Base-by-base conservation (phyloP, 306 rosid genomes). In the Cotoneaster glaucophyllus region DNA sequence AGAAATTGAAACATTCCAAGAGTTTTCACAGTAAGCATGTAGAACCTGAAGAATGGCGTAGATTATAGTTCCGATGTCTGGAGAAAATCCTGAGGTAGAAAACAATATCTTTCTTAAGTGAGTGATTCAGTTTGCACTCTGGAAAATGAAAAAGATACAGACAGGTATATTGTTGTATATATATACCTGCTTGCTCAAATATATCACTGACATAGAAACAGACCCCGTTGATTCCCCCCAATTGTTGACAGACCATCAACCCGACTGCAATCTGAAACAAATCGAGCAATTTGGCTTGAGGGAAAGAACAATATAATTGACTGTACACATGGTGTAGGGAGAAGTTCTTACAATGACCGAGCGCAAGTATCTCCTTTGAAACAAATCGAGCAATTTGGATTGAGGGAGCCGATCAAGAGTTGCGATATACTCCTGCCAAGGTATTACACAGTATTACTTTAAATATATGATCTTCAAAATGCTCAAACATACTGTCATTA, bases 141-240 rank as follows among this genome's bases (percentile, higher is more conserved):
- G 52, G 29, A 70, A 41, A 45, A 61, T 71, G 65, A n/a, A 70
- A 13, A 9, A n/a, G 32, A 37, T 18, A 25, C 44, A 25, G 22
- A 8, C 1, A 22, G 3, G 13, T 17, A 3, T 56, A 26, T 28
- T 37, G 62, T 10, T 70, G 41, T 37, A 28, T 28, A 26, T 11
- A 34, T 22, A 45, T 83, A 94, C 98, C 96, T 80, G 95, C 97
- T 81, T 79, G 82, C 71, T 90, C 93, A 82, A 92, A 88, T 68
- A 95, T 95, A 73, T 89, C 79, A 85, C 93, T 88, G 74, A 81
- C 56, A 31, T 95, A 95, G 82, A 92, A 95, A 81, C 88, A 82
- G 72, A 95, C 43, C 77, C 89, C 96, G 24, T 95, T 95, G 87
- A 92, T 90, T 78, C 98, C 97, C 41, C 98, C 98, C 21, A 92